A percentile compares a stretch with the other conserved stretches of the same genome.
Conservation (phyloP, 495 filamentous ascomycete genomes). For the Penicillium nucicola region DNA sequence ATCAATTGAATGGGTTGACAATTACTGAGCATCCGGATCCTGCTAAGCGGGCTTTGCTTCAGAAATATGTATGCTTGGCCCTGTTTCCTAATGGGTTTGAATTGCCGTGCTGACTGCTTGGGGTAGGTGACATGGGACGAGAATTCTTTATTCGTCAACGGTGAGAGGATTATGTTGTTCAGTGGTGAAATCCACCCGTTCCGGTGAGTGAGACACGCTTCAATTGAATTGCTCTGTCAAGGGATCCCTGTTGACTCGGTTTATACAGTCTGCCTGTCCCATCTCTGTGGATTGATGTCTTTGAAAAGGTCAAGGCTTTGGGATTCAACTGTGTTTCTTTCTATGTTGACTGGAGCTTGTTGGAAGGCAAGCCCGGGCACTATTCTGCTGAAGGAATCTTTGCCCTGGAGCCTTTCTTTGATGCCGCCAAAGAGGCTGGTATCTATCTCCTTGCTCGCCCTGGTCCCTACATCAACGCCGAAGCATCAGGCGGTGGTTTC, state of each 20-base stretch:
- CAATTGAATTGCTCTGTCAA: not conserved
- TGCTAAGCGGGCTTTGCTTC: conserved; percentile 32
- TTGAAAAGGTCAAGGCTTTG: conserved; percentile 75
- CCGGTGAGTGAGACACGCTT: conserved; percentile 30
- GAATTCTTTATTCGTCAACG: conserved; percentile 68
- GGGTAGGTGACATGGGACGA: conserved; percentile 70
- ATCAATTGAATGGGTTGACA: conserved; percentile 34
- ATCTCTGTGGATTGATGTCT: conserved; percentile 67
- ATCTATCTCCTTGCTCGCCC: conserved; percentile 74
- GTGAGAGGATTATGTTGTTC: conserved; percentile 69
- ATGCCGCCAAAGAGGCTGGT: conserved; percentile 63
- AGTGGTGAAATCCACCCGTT: conserved; percentile 73
- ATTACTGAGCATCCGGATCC: conserved; percentile 37
- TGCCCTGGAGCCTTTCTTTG: conserved; percentile 66
- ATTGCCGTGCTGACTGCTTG: not conserved
- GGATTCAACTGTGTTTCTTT: conserved; percentile 77
- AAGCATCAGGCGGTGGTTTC: conserved; percentile 60
- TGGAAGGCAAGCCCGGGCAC: conserved; percentile 68
- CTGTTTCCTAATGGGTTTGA: not conserved
- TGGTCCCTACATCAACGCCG: conserved; percentile 69
- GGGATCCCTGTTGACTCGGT: not conserved
- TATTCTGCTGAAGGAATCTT: conserved; percentile 70
- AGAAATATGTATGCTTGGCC: conserved; percentile 33
- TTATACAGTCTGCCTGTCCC: conserved; percentile 62
- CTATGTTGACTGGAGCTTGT: conserved; percentile 75